Base-by-base conservation (phyloP, 106 monocot species). In the Dactylorhiza incarnata region DNA sequence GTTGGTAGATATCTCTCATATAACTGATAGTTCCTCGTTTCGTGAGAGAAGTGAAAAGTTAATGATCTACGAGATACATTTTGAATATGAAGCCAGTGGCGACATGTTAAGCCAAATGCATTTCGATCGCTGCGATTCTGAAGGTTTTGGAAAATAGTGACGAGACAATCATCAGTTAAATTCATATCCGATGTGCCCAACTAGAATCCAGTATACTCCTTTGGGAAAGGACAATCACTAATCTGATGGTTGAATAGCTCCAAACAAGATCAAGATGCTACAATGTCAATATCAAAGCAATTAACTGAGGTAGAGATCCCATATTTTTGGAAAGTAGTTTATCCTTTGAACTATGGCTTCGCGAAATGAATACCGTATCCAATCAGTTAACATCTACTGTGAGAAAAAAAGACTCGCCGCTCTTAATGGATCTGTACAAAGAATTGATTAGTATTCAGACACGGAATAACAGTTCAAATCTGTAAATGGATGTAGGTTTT, bases 21-120 rank as follows among this genome's bases (percentile, higher is more conserved):
- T 4, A 15, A 19, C 7, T 71, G 54, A 53, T 89, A 79, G 19
- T 68, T 48, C 19, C 73, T 82, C 5, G 78, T 75, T 24, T 92
- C 79, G 65, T 82, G 65, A 26, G 79, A 85, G n/a, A 81, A 83
- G 2, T 90, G 83, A 15, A 95, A 85, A 23, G 78, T 70, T 47
- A 95, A 68, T 46, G 88, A 93, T 48, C 61, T 84, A 5, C 84
- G 78, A 25, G 86, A 71, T 5, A 81, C 24, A 62, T 89, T 93
- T 53, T 90, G 90, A 78, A 95, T 83, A 13, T 77, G 76, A 52
- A 89, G 74, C 90, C 92, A 93, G 17, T 47, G 75, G 26, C 65
- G 82, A 72, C 88, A 90, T 10, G 95, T 90, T 58, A 95, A 76
- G 14, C 95, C 92, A 76, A 95, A 95, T 14, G 86, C 73, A 81